Base-by-base conservation (phyloP, 805 yeast genomes). In the Metschnikowia cubensis region DNA sequence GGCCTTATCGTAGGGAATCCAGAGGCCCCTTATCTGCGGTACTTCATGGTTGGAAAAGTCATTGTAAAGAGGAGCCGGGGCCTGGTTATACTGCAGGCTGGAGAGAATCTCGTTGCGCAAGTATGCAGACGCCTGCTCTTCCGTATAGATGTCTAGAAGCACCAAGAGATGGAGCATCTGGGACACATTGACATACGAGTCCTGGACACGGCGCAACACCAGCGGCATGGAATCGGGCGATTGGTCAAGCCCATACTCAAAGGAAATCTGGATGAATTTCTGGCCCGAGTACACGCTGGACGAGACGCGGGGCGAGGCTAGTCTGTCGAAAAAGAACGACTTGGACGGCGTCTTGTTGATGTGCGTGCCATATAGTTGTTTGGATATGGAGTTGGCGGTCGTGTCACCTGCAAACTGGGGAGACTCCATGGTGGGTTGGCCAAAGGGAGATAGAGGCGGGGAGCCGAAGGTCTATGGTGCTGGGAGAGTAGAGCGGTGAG, bases 1-100 rank as follows among this genome's bases (percentile, higher is more conserved):
- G 2, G 77, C 76, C 56, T 67, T 70, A 50, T 73, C 78, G 59
- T 71, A 73, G 13, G 77, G 69, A 21, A 73, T 63, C 78, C 78
- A 73, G 18, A 72, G 47, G 0, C 78, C 78, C 32, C 64, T 57
- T 33, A 73, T 50, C 36, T 53, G 55, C 3, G 52, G 32, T 49
- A 65, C 64, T 18, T 62, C 66, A 52, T 66, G 67, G n/a, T 55
- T 45, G 4, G 67, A 54, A 34, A 58, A 64, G 59, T 73, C 75
- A 45, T 62, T 60, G 49, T 54, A 62, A 13, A 51, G 49, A 11
- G 57, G 52, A 37, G 59, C 59, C 18, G 59, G 53, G 6, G 57
- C 47, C 32, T 49, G 50, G 34, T 38, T 49, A 56, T 64, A 72
- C 51, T 68, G 70, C 41, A 67, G 52, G 54, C 64, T 69, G 36